Base-by-base conservation (phyloP, 2,329 filamentous ascomycete genomes). In the Diaporthe amygdali region DNA sequence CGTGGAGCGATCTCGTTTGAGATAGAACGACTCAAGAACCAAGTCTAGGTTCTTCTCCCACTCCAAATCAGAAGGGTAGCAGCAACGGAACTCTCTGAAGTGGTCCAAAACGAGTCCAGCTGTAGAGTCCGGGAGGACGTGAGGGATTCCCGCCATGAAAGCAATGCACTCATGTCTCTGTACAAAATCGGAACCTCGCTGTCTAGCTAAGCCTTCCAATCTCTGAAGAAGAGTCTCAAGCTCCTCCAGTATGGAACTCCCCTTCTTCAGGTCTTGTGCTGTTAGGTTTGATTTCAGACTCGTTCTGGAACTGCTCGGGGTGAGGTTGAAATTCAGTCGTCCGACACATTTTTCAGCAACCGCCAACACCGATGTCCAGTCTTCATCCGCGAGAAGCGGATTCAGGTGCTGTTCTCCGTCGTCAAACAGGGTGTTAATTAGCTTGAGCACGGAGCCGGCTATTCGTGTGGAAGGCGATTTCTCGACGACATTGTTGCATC, bases 71-170 rank as follows among this genome's bases (percentile, higher is more conserved):
- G 92, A 93, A 2, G 93, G 93, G 54, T 91, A 92, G 75, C 93
- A 93, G 76, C 90, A 91, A 55, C 91, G 86, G 74, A 92, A 92
- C 67, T 93, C 89, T 69, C 88, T 87, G 74, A 92, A 93, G 77
- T 93, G 90, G 54, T 90, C 87, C 52, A 94, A 86, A 30, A 94
- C 87, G 14, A 92, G 83, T 56, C 87, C 87, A 2, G 88, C 91
- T 10, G 90, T 88, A 5, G 88, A 87, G 76, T 94, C 90, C 7
- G 90, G 90, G 10, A 94, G 84, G 44, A 89, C 85, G 20, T 84
- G 82, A 68, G 91, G 88, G 20, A 93, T 86, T 30, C 86, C 84
- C 37, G 89, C 85, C 73, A 95, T 90, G 75, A 94, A 92, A 25
- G 86, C 82, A 79, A 94, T 88, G 66, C 93, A 90, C 22, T 88